phyloP scores from a whole-genome alignment of 2,329 filamentous ascomycete species.

The Colletotrichum magnum region DNA sequence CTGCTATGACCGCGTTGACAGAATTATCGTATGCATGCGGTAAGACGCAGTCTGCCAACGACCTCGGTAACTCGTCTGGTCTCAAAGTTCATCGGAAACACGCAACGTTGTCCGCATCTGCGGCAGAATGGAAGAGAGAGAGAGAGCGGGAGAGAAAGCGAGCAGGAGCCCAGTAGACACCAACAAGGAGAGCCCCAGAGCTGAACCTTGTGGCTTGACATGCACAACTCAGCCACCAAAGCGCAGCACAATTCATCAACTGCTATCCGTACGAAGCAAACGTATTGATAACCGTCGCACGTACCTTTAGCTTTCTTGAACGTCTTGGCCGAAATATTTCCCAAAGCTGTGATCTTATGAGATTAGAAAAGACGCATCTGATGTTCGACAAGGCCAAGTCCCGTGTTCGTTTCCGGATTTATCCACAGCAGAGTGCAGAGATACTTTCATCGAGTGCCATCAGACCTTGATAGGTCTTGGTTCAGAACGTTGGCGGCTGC shows the following conservation, averaged over 20 bases:
- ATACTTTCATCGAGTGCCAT: too few relatives aligned
- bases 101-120: conserved; percentile 6
- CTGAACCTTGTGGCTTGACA: neutral
- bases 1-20: neutral
- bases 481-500: too few relatives aligned
- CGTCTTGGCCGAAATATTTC: too few relatives aligned
- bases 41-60: neutral
- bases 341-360: too few relatives aligned
- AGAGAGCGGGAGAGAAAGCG: conserved; percentile 24
- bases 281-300: too few relatives aligned
- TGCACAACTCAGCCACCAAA: neutral
- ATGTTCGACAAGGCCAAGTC: too few relatives aligned
- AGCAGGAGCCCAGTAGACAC: neutral
- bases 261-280: too few relatives aligned
- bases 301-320: too few relatives aligned
- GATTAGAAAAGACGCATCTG: too few relatives aligned
- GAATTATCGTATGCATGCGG: neutral
- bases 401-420: too few relatives aligned
- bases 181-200: conserved; percentile 8
- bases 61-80: conserved; percentile 23
- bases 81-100: conserved; percentile 30
- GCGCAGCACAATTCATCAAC: neutral
- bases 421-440: too few relatives aligned
- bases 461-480: too few relatives aligned
- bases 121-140: neutral